A percentile compares a stretch with the other conserved stretches of the same genome.
Conservation (phyloP, 768 basidiomycete species). For the Naganishia friedmannii region DNA sequence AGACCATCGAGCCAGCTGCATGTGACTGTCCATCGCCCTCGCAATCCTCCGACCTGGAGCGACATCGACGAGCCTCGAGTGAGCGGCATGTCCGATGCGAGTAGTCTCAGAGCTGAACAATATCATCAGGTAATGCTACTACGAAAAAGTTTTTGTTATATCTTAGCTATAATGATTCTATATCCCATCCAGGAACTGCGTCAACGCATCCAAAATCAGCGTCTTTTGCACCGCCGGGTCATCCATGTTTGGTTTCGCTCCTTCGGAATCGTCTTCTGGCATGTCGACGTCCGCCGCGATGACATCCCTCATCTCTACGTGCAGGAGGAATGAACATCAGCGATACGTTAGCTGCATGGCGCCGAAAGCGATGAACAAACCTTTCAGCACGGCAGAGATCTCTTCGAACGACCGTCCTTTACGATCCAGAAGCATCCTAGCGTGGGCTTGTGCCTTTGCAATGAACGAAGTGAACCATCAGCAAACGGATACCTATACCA, state of each 20-base stretch:
- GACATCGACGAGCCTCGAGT: no score
- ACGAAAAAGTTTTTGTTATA: not conserved
- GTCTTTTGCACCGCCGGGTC: conserved; percentile 21
- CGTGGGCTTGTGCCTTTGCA: conserved; percentile 71
- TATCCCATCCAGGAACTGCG: conserved; percentile 20
- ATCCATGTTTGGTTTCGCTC: not conserved
- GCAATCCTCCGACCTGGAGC: no score
- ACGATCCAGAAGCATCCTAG: conserved; percentile 69
- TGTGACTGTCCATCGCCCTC: no score
- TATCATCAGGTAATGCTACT: not conserved
- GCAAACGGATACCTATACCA: conserved; percentile 11
- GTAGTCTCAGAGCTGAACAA: not conserved
- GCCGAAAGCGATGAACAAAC: conserved; percentile 54
- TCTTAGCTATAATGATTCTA: not conserved
- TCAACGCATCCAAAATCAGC: conserved; percentile 25
- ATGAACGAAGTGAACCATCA: not conserved
- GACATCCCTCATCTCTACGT: conserved; percentile 15
- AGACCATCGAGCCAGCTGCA: no score
- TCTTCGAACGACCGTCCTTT: conserved; percentile 69
- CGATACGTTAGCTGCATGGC: not conserved
- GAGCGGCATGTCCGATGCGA: no score
- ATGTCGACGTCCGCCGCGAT: conserved; percentile 22
- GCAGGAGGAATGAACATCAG: not conserved
- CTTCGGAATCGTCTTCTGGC: conserved; percentile 11
- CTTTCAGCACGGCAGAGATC: conserved; percentile 67